phyloP scores from a whole-genome alignment of 352 stramenopile genomes.

The Globisporangium heterothallicum region DNA sequence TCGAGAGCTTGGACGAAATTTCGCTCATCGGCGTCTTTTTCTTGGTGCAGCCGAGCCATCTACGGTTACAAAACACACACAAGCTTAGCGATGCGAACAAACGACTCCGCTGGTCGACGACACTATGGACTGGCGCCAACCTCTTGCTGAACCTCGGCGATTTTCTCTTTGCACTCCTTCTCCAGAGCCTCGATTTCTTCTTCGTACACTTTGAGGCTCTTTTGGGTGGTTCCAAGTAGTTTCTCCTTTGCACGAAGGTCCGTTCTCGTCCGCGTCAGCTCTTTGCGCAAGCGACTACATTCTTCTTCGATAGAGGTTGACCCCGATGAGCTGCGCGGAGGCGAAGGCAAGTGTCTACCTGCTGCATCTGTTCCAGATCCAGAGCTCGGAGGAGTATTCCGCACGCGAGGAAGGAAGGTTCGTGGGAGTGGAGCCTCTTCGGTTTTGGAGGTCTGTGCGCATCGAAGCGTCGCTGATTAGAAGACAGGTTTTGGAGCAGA shows the following conservation, averaged over 20 bases:
- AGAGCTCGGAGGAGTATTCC: slow-evolving; percentile 20
- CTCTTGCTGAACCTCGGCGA: slow-evolving; percentile 57
- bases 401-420: neutral
- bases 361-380: slow-evolving; percentile 21
- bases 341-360: slow-evolving; percentile 21
- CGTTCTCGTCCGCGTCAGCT: slow-evolving; percentile 39
- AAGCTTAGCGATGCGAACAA: neutral
- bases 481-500: too few relatives aligned
- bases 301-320: slow-evolving; percentile 20
- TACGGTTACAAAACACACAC: neutral
- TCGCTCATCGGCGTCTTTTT: slow-evolving; percentile 63
- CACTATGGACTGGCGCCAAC: slow-evolving; percentile 19
- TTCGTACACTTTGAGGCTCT: slow-evolving; percentile 59
- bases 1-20: slow-evolving; percentile 71
- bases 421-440: neutral
- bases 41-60: slow-evolving; percentile 42
- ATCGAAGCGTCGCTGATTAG: too few relatives aligned
- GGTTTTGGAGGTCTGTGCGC: neutral
- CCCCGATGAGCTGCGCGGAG: slow-evolving; percentile 11
- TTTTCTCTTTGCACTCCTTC: slow-evolving; percentile 63
- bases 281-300: slow-evolving; percentile 36
- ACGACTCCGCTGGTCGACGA: neutral
- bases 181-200: slow-evolving; percentile 76
- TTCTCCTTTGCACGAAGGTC: slow-evolving; percentile 67
- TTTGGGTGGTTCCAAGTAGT: slow-evolving; percentile 42